Conservation (phyloP, 352 stramenopile genomes). For the Peronospora destructor region DNA sequence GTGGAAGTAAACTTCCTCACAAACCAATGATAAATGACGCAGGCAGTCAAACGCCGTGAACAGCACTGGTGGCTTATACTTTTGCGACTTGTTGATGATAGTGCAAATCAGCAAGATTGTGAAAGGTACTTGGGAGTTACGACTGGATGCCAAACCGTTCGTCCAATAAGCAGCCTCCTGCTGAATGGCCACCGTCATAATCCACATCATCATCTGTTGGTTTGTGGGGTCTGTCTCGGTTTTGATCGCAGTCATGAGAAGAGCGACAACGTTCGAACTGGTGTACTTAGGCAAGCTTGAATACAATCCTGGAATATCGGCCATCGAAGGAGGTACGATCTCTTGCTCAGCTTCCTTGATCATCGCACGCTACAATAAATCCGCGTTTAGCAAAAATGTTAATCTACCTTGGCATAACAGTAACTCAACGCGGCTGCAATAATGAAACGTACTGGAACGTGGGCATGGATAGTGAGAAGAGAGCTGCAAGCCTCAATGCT, state of each 20-base stretch:
- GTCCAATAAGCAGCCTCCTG: constrained; percentile 84
- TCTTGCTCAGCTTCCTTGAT: constrained; percentile 77
- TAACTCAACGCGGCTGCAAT: neutral
- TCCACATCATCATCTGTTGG: constrained; percentile 87
- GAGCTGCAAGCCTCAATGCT: constrained; percentile 79
- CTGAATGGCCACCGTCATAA: constrained; percentile 79
- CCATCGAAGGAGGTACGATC: constrained; percentile 59
- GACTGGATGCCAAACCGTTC: constrained; percentile 66
- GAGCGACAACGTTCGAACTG: constrained; percentile 76
- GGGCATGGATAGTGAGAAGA: constrained; percentile 72
- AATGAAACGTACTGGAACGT: constrained; percentile 35
- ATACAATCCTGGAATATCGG: constrained; percentile 58
- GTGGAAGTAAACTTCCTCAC: constrained; percentile 68
- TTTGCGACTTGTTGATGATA: constrained; percentile 69
- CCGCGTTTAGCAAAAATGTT: neutral
- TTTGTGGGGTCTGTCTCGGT: constrained; percentile 78
- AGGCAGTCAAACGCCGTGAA: constrained; percentile 85
- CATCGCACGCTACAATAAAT: constrained; percentile 29
- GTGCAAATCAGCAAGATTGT: constrained; percentile 82
- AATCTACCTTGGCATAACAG: neutral
- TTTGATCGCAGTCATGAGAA: constrained; percentile 81
- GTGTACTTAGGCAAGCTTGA: constrained; percentile 80
- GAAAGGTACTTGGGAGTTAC: constrained; percentile 79
- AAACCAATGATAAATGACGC: constrained; percentile 72
- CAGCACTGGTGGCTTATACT: constrained; percentile 79